These are phyloP conservation scores for Solanum pimpinellifolium DNA, from an alignment of 257 asterid species.

Conservation along the genomic window DNA sequence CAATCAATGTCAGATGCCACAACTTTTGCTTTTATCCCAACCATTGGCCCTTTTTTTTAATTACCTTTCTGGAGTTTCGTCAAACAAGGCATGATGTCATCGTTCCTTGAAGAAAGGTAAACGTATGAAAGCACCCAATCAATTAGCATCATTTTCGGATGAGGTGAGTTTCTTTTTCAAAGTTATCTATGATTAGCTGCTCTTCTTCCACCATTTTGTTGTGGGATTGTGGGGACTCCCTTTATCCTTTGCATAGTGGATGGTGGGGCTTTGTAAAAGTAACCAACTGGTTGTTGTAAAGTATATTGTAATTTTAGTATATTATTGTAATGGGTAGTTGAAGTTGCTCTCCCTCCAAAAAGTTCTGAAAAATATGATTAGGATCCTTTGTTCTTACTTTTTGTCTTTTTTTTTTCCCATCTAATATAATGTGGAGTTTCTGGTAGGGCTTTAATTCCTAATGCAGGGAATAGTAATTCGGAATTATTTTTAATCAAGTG, in stretches of 20 bases:
- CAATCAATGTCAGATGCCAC: slow-evolving; percentile 31
- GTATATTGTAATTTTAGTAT: neutral
- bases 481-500: neutral
- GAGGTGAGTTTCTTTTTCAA: slow-evolving; percentile 14
- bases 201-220: slow-evolving; percentile 1
- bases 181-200: slow-evolving; percentile 15
- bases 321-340: slow-evolving; percentile 10
- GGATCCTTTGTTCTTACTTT: neutral
- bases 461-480: neutral
- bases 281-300: slow-evolving; percentile 8
- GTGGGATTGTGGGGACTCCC: slow-evolving; percentile 36
- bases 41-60: neutral
- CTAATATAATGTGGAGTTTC: neutral
- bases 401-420: neutral
- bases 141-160: slow-evolving; percentile 8
- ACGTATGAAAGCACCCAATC: slow-evolving; percentile 12
- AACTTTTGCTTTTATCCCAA: slow-evolving; percentile 8
- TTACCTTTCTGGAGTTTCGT: neutral
- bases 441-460: neutral
- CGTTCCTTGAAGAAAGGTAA: slow-evolving; percentile 6
- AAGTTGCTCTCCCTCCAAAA: neutral
- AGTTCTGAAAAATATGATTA: neutral
- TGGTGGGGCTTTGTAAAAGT: slow-evolving; percentile 11
- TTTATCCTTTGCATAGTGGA: slow-evolving; percentile 13
- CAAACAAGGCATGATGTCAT: slow-evolving; percentile 12